Percentiles rank a stretch among this genome's conserved stretches.
Conservation (phyloP, 805 yeast genomes). For the Yarrowia sp. region DNA sequence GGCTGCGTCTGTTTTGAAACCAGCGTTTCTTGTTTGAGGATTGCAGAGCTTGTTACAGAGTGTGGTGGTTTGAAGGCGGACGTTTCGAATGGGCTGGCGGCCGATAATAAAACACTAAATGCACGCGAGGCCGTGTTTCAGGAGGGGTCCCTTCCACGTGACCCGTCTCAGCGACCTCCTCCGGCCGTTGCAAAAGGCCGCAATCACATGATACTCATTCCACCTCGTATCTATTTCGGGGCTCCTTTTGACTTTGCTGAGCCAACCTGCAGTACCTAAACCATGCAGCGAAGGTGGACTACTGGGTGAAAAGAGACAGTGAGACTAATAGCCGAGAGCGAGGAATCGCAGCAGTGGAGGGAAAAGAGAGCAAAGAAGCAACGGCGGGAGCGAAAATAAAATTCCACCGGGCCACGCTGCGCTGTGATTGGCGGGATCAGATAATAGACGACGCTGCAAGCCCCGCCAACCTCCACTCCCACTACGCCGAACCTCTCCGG, state of each 20-base stretch:
- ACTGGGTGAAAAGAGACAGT: not conserved
- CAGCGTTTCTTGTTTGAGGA: constrained; percentile 20
- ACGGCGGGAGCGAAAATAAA: not conserved
- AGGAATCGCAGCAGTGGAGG: not conserved
- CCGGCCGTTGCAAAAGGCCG: too few relatives aligned
- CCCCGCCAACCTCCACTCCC: too few relatives aligned
- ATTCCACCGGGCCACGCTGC: too few relatives aligned
- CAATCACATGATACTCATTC: too few relatives aligned
- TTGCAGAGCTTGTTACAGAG: constrained; percentile 25
- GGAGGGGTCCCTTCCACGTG: not conserved
- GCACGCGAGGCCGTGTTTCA: not conserved
- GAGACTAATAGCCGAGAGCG: not conserved
- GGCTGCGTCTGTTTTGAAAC: constrained; percentile 17
- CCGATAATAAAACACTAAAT: too few relatives aligned
- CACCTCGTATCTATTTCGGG: not conserved
- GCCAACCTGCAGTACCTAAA: constrained; percentile 9
- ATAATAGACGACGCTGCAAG: too few relatives aligned
- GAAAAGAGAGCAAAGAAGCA: not conserved
- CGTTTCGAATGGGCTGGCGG: not conserved
- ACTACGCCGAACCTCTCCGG: too few relatives aligned
- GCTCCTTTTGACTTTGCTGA: not conserved
- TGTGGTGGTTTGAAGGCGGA: not conserved
- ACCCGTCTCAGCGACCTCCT: not conserved
- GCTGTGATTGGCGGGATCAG: too few relatives aligned
- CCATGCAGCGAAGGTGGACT: constrained; percentile 19